Base-by-base conservation (phyloP, 2,329 filamentous ascomycete genomes). In the Cercospora sp. region DNA sequence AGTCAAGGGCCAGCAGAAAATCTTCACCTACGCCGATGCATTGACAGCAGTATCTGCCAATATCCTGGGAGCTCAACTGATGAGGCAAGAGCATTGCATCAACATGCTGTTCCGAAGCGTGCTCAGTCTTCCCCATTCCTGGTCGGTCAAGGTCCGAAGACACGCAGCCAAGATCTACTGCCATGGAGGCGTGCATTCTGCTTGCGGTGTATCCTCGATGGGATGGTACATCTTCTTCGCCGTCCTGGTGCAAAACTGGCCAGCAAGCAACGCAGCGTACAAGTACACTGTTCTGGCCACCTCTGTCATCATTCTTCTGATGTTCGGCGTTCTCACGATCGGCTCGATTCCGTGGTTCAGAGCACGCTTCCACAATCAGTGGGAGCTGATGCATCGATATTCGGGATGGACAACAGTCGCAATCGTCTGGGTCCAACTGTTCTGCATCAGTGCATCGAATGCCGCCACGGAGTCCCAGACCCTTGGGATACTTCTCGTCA, bases 351-450 rank as follows among this genome's bases (percentile, higher is more conserved):
- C 91, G 3, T 77, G 78, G 9, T 83, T 93, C 72, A 87, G 91
- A 24, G 82, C 84, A 72, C 85, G 82, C 58, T 82, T 85, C 70
- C 91, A 93, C 80, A 86, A 93, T 78, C 78, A 84, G 66, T 93
- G 92, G 76, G 91, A 93, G 80, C 80, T 86, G 59, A 85, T 86
- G 58, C 91, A 93, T 79, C 89, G 91, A 59, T 93, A 91, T 77
- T 85, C 85, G 5, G 91, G 90, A n/a, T 93, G 91, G 91, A 82
- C 85, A 10, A 83, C 87, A 9, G 81, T 93, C 5, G 82, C 80
- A 1, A 79, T 92, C 34, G 89, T 93, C 75, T 90, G 91, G 86
- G 83, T 80, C 0, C 86, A 90, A 68, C 79, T 91, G 9, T 80
- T 86, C 37, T 77, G 82, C 43, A 77, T 80, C n/a, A 76, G 80